These are phyloP conservation scores for Cyclaneusma minus DNA, from an alignment of 2,329 filamentous ascomycete species.

Conservation along the genomic window DNA sequence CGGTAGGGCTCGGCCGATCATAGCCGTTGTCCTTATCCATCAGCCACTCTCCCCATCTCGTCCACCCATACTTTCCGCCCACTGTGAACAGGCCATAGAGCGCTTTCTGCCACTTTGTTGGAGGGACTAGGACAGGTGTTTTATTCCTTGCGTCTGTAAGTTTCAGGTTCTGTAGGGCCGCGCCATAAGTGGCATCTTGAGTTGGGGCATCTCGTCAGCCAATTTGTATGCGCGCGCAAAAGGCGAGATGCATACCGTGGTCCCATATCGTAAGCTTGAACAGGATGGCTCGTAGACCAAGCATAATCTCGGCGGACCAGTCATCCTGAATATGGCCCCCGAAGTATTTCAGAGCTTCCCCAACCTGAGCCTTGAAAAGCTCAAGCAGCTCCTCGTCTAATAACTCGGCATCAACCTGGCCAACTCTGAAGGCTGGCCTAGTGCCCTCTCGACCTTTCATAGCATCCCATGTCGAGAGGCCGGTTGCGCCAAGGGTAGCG, in stretches of 20 bases:
- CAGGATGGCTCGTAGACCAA: slow-evolving; percentile 60
- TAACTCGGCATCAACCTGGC: slow-evolving; percentile 89
- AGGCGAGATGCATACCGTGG: slow-evolving; percentile 30
- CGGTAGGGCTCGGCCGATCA: slow-evolving; percentile 36
- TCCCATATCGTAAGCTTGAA: slow-evolving; percentile 98
- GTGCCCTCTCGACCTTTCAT: slow-evolving; percentile 64
- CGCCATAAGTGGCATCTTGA: slow-evolving; percentile 74
- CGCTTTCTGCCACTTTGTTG: slow-evolving; percentile 69
- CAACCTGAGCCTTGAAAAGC: slow-evolving; percentile 74
- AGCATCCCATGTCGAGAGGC: slow-evolving; percentile 48
- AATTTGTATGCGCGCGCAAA: neutral
- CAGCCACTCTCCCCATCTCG: slow-evolving; percentile 80
- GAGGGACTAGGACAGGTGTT: slow-evolving; percentile 47
- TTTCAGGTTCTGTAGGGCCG: slow-evolving; percentile 76
- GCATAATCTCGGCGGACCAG: slow-evolving; percentile 72
- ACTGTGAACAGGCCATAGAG: slow-evolving; percentile 77
- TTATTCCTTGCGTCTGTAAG: slow-evolving; percentile 69
- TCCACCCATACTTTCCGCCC: slow-evolving; percentile 78
- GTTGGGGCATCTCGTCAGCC: too few relatives aligned
- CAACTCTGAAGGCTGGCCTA: slow-evolving; percentile 76
- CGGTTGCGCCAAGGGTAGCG: slow-evolving; percentile 33
- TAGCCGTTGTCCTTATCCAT: slow-evolving; percentile 63
- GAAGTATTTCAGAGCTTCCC: slow-evolving; percentile 77
- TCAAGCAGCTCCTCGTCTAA: slow-evolving; percentile 83
- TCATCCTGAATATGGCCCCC: slow-evolving; percentile 68